Percentiles rank a stretch among this genome's conserved stretches.
These are phyloP conservation scores for Skeletonema marinoi DNA, from an alignment of 108 stramenopile genomes.

Conservation along the genomic window DNA sequence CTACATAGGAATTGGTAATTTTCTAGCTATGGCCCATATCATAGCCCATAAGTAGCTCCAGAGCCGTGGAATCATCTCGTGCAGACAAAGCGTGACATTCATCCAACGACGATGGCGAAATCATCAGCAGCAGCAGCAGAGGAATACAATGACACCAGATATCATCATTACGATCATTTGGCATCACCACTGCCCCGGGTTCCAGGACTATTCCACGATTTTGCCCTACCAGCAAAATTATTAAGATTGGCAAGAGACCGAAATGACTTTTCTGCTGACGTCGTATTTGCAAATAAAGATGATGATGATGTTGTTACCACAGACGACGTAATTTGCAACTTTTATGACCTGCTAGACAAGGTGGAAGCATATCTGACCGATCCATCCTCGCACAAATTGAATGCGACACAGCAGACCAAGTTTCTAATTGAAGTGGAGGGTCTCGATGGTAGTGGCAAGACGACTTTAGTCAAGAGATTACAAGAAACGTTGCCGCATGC, in stretches of 20 bases:
- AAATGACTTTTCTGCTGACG: neutral
- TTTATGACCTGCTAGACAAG: no score
- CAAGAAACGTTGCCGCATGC: conserved; percentile 2
- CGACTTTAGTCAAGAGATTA: conserved; percentile 24
- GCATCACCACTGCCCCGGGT: neutral
- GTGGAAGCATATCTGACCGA: no score
- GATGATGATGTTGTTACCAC: no score
- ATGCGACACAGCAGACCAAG: neutral
- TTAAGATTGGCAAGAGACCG: neutral
- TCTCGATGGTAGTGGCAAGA: conserved; percentile 50
- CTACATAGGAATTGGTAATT: no score
- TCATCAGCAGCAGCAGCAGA: no score
- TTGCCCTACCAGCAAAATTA: neutral
- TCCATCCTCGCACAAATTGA: neutral
- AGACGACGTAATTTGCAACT: no score
- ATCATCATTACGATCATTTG: neutral
- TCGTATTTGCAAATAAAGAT: no score
- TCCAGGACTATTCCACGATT: neutral
- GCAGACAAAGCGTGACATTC: no score
- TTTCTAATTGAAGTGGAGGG: conserved; percentile 45
- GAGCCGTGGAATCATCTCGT: no score
- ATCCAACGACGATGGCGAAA: no score
- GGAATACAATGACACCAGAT: neutral
- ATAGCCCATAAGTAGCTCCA: no score
- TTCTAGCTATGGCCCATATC: no score